Percentiles rank a stretch among this genome's conserved stretches.
These are phyloP conservation scores for Leucoagaricus sp. DNA, from an alignment of 1,284 basidiomycete species.

Conservation along the genomic window DNA sequence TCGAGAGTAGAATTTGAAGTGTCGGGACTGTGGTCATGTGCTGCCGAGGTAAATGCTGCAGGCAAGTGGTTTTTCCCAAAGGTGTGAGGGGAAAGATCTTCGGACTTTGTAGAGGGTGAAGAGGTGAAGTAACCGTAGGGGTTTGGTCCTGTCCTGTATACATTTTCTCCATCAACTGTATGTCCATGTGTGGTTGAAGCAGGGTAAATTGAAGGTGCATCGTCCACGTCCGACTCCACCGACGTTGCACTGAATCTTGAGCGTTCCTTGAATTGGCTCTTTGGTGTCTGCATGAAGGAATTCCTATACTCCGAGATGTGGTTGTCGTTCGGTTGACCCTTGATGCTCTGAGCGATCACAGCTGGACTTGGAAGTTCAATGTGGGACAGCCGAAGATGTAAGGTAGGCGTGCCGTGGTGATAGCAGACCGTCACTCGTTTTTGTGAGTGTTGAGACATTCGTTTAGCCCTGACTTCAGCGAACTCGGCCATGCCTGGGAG, in stretches of 20 bases:
- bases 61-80: not conserved
- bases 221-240: not conserved
- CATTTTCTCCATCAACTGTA: not conserved
- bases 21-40: slow-evolving; percentile 1
- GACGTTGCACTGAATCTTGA: slow-evolving; percentile 3
- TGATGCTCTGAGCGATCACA: slow-evolving; percentile 31
- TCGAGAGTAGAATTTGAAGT: not conserved
- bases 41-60: not conserved
- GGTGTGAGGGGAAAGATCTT: not conserved
- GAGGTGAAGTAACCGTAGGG: slow-evolving; percentile 2
- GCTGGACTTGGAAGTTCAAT: slow-evolving; percentile 46
- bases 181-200: not conserved
- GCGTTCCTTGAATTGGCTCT: not conserved
- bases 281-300: slow-evolving; percentile 1
- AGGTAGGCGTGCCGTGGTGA: slow-evolving; percentile 51
- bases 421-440: slow-evolving; percentile 60
- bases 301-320: slow-evolving; percentile 17
- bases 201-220: not conserved
- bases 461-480: slow-evolving; percentile 23
- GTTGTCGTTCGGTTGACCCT: slow-evolving; percentile 21
- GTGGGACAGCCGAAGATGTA: slow-evolving; percentile 63
- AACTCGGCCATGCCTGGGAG: slow-evolving; percentile 29
- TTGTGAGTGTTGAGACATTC: slow-evolving; percentile 11
- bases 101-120: not conserved
- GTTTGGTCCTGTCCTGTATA: not conserved